Conservation (phyloP, 192 early-diverging fungal species). For the Diversispora eburnea region DNA sequence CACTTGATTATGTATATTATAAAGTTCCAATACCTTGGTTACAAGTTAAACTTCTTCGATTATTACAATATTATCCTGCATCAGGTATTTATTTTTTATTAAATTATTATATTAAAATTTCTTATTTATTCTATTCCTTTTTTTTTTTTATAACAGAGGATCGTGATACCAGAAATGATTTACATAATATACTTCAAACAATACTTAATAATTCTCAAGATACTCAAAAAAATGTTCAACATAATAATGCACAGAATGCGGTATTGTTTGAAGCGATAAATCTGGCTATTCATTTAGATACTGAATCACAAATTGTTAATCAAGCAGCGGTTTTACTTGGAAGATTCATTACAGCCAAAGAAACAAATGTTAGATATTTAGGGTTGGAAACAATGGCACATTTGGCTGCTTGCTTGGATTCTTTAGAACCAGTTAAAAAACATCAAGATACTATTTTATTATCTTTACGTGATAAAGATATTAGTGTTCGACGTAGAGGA, state of each 20-base stretch:
- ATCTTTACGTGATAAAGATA: slow-evolving; percentile 94
- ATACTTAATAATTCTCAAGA: slow-evolving; percentile 86
- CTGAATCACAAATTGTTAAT: slow-evolving; percentile 78
- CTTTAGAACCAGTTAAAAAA: slow-evolving; percentile 75
- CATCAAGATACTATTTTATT: slow-evolving; percentile 86
- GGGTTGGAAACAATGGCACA: slow-evolving; percentile 98
- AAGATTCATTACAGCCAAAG: slow-evolving; percentile 88
- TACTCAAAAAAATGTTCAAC: slow-evolving; percentile 91
- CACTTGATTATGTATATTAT: slow-evolving; percentile 92
- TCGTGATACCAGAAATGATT: slow-evolving; percentile 49
- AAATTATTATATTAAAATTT: not conserved
- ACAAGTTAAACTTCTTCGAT: slow-evolving; percentile 90
- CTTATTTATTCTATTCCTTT: not conserved
- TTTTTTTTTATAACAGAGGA: slow-evolving; percentile 41
- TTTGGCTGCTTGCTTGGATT: slow-evolving; percentile 78
- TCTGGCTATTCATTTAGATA: slow-evolving; percentile 89
- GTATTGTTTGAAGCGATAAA: slow-evolving; percentile 97
- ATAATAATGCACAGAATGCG: slow-evolving; percentile 97
- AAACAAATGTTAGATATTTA: slow-evolving; percentile 97
- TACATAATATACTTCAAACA: slow-evolving; percentile 74
- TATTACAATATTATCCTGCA: slow-evolving; percentile 94
- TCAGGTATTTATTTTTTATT: slow-evolving; percentile 50
- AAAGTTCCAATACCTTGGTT: slow-evolving; percentile 98
- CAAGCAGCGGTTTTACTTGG: slow-evolving; percentile 83
- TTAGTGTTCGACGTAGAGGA: slow-evolving; percentile 92